Evolutionary conservation across 768 basidiomycete genomes (phyloP).

Genomic region (Cyathus striatus): DNA sequence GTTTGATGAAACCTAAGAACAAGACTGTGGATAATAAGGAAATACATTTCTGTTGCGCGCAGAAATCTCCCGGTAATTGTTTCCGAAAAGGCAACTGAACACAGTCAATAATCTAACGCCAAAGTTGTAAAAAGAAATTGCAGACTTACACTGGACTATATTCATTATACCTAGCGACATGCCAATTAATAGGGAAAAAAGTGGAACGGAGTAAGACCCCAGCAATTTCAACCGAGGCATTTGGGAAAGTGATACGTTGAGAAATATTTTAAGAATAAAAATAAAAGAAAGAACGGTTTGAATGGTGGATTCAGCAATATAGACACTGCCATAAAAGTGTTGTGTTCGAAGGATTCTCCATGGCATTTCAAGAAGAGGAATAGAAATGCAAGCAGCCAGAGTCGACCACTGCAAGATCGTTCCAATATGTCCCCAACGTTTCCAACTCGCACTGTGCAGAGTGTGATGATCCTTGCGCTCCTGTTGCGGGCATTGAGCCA

Average conservation of each 20-base stretch:
- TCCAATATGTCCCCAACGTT: slow-evolving; percentile 56
- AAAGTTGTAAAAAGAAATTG: slow-evolving; percentile 5
- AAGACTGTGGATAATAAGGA: slow-evolving; percentile 54
- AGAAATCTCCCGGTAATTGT: slow-evolving; percentile 63
- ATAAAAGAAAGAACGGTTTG: slow-evolving; percentile 54
- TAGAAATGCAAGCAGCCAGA: slow-evolving; percentile 36
- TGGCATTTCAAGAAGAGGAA: slow-evolving; percentile 54
- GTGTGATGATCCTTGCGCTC: slow-evolving; percentile 13
- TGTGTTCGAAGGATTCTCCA: slow-evolving; percentile 49
- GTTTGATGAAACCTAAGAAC: slow-evolving; percentile 33
- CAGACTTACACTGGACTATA: slow-evolving; percentile 50
- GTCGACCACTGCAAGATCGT: slow-evolving; percentile 46
- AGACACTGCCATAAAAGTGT: slow-evolving; percentile 38
- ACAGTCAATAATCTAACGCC: slow-evolving; percentile 1
- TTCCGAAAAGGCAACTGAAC: slow-evolving; percentile 63
- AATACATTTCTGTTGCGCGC: slow-evolving; percentile 58
- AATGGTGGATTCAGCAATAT: slow-evolving; percentile 51
- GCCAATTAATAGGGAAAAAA: slow-evolving; percentile 48
- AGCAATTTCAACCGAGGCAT: slow-evolving; percentile 35
- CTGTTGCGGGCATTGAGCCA: slow-evolving; percentile 49
- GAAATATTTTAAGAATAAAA: slow-evolving; percentile 57
- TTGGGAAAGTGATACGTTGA: slow-evolving; percentile 49
- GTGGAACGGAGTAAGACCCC: slow-evolving; percentile 39
- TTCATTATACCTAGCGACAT: slow-evolving; percentile 51
- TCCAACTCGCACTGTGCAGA: slow-evolving; percentile 66